phyloP scores from a whole-genome alignment of 2,329 filamentous ascomycete genomes.

The Pyricularia sp. region DNA sequence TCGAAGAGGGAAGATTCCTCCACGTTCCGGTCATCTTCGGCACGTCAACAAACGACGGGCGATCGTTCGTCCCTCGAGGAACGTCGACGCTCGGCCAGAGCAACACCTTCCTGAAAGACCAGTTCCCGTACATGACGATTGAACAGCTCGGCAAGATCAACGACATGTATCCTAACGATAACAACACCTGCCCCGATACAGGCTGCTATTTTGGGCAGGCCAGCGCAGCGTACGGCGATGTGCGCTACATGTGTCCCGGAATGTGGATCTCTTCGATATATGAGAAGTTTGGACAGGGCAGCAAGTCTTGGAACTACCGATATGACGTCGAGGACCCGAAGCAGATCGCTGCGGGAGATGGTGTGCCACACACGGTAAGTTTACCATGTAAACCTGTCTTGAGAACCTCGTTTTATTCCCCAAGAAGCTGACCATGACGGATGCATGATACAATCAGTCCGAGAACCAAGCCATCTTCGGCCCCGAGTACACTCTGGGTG shows the following conservation, averaged over 20 bases:
- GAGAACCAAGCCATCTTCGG: conserved; percentile 58
- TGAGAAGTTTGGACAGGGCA: conserved; percentile 13
- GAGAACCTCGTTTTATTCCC: neutral
- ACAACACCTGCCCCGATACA: conserved; percentile 29
- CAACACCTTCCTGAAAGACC: conserved; percentile 41
- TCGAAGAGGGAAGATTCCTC: conserved; percentile 35
- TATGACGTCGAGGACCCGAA: conserved; percentile 52
- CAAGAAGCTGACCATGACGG: neutral
- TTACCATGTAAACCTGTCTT: too few relatives aligned
- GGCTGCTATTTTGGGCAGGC: conserved; percentile 46
- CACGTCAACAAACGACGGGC: conserved; percentile 53
- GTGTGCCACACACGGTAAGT: conserved; percentile 40
- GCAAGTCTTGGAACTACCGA: conserved; percentile 50
- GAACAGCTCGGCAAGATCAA: conserved; percentile 38
- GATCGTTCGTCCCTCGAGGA: conserved; percentile 39
- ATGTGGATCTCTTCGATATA: conserved; percentile 34
- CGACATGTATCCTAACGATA: conserved; percentile 38
- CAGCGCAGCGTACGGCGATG: conserved; percentile 47
- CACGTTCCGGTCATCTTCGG: conserved; percentile 41
- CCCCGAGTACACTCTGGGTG: conserved; percentile 34
- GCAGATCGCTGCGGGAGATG: conserved; percentile 38
- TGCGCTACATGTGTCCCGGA: conserved; percentile 52
- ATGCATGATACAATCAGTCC: conserved; percentile 20
- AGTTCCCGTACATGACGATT: conserved; percentile 42
- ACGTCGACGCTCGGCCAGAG: conserved; percentile 16